Percentiles rank a stretch among this genome's conserved stretches.
Conservation (phyloP, 768 basidiomycete species). For the Leccinellum luteum region DNA sequence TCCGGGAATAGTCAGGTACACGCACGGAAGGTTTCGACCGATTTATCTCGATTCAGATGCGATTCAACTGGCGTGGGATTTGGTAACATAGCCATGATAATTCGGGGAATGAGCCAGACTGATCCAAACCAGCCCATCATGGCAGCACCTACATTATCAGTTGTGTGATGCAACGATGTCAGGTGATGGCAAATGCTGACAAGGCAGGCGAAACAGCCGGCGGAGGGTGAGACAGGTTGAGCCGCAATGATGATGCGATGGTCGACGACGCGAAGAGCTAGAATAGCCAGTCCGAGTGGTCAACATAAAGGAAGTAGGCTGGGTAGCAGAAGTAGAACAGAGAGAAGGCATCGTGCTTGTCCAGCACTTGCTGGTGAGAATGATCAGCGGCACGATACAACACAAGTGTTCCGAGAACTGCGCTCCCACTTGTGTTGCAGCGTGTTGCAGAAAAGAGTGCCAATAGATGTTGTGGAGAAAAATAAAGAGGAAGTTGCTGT, state of each 20-base stretch:
- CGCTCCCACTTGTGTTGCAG: conserved; percentile 41
- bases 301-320: neutral
- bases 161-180: neutral
- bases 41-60: neutral
- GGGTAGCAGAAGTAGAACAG: neutral
- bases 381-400: conserved; percentile 14
- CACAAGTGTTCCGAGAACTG: conserved; percentile 44
- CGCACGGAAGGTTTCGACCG: neutral
- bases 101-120: conserved; percentile 13
- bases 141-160: neutral
- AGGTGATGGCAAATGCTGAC: conserved; percentile 4
- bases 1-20: neutral
- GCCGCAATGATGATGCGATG: neutral
- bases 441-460: conserved; percentile 7
- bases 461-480: neutral
- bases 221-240: neutral
- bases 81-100: neutral
- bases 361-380: neutral
- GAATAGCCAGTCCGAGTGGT: neutral
- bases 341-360: neutral
- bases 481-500: neutral
- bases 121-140: neutral
- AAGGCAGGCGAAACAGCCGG: neutral
- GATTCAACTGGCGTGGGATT: neutral
- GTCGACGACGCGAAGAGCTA: neutral